Conservation (phyloP, 352 stramenopile species). For the Phytophthora citricola region DNA sequence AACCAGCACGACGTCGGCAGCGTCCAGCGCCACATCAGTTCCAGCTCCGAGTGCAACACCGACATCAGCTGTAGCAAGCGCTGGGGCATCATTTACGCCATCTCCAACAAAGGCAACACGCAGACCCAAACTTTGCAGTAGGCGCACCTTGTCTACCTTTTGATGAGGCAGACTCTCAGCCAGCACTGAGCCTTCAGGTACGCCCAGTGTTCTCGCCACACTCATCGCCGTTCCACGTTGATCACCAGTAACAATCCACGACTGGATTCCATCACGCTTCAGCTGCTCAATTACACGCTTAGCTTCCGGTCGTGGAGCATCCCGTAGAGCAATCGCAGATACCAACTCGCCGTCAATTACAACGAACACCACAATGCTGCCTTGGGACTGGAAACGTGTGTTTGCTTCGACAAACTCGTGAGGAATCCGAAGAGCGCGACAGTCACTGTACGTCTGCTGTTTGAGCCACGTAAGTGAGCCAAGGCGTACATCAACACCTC, state of each 20-base stretch:
- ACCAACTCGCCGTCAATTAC: constrained; percentile 63
- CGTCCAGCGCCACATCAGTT: constrained; percentile 75
- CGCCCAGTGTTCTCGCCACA: constrained; percentile 56
- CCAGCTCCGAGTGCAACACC: constrained; percentile 71
- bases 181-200: constrained; percentile 64
- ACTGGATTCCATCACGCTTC: constrained; percentile 58
- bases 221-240: constrained; percentile 63
- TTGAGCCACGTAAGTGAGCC: constrained; percentile 81
- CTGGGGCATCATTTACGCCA: constrained; percentile 75
- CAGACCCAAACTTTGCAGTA: constrained; percentile 74
- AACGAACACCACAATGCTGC: constrained; percentile 67
- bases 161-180: constrained; percentile 75
- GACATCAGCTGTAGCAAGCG: constrained; percentile 73
- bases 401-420: constrained; percentile 53
- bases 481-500: constrained; percentile 40
- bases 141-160: constrained; percentile 78
- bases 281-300: constrained; percentile 62
- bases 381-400: constrained; percentile 51
- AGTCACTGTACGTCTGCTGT: constrained; percentile 43
- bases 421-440: constrained; percentile 40
- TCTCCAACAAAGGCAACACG: constrained; percentile 81
- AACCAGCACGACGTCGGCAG: constrained; percentile 76
- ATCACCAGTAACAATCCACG: constrained; percentile 84
- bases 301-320: constrained; percentile 61
- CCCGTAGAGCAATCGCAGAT: constrained; percentile 58